Percentiles rank a stretch among this genome's conserved stretches.
These are phyloP conservation scores for Microbotryum silenes-acaulis DNA, from an alignment of 1,284 basidiomycete genomes.

Conservation along the genomic window DNA sequence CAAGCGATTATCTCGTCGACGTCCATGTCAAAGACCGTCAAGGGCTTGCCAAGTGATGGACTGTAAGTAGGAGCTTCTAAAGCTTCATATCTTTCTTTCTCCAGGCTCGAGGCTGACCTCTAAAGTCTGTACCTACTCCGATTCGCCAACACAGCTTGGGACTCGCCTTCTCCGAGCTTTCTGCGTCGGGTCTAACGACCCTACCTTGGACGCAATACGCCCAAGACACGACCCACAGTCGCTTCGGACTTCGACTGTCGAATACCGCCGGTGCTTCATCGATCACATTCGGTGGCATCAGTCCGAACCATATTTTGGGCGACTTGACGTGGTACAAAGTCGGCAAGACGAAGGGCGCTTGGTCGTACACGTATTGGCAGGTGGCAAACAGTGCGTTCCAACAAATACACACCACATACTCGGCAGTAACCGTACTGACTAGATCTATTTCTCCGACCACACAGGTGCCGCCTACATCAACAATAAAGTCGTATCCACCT, in stretches of 20 bases:
- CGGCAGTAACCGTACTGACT: too few relatives aligned
- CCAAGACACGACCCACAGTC: conserved; percentile 3
- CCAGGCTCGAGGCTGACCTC: neutral
- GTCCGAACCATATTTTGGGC: neutral
- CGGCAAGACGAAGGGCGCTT: neutral
- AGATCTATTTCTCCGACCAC: too few relatives aligned
- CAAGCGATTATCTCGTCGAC: conserved; percentile 19
- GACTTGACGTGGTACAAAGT: conserved; percentile 3
- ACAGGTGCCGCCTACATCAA: conserved; percentile 1
- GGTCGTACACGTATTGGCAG: conserved; percentile 25
- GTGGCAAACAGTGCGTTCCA: conserved; percentile 4
- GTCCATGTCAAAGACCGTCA: conserved; percentile 15
- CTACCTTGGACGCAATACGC: conserved; percentile 13
- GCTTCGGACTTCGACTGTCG: conserved; percentile 12
- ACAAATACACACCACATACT: too few relatives aligned
- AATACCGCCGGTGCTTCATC: neutral
- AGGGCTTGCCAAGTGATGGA: conserved; percentile 10
- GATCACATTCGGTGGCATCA: conserved; percentile 13
- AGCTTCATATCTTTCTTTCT: neutral
- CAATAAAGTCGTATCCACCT: neutral
- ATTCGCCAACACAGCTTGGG: conserved; percentile 6
- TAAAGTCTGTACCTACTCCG: too few relatives aligned
- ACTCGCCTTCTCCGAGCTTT: conserved; percentile 18
- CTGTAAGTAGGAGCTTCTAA: neutral
- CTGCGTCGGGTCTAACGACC: conserved; percentile 7